Evolutionary conservation across 139 green algal genomes (phyloP).

Genomic region (Chlorella sorokiniana): DNA sequence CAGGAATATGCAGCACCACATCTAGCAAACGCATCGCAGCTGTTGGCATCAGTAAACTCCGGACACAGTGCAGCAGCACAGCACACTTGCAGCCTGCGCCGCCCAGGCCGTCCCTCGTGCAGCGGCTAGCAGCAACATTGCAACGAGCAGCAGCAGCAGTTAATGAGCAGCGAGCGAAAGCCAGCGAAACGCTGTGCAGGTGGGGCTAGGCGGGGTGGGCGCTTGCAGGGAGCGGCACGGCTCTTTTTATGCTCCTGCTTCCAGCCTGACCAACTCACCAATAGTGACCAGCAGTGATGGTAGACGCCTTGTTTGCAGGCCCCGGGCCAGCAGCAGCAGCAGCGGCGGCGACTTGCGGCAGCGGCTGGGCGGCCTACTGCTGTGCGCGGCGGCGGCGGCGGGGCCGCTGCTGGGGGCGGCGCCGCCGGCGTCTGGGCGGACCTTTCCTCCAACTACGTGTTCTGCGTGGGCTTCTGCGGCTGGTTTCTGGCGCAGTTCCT

Average conservation of each 20-base stretch:
- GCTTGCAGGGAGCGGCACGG: no score
- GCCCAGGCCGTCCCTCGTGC: neutral
- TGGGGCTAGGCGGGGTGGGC: neutral
- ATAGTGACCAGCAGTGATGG: no score
- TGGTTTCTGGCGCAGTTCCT: conserved; percentile 87
- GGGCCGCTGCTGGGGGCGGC: neutral
- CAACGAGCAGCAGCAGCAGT: conserved; percentile 13
- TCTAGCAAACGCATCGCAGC: neutral
- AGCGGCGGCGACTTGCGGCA: neutral
- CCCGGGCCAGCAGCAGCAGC: conserved; percentile 2
- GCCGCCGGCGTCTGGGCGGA: conserved; percentile 20
- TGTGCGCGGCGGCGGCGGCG: neutral
- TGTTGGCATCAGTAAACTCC: neutral
- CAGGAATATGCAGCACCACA: neutral
- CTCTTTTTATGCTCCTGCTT: neutral
- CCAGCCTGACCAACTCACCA: no score
- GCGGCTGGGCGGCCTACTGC: conserved; percentile 10
- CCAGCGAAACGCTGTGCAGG: neutral
- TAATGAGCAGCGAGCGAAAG: neutral
- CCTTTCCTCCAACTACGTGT: conserved; percentile 74
- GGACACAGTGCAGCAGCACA: conserved; percentile 7
- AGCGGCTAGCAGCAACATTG: conserved; percentile 12
- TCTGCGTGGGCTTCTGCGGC: conserved; percentile 86
- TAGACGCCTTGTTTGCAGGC: neutral
- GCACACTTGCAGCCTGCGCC: neutral